Conservation (phyloP, 2,329 filamentous ascomycete species). For the Penicillium sp. region DNA sequence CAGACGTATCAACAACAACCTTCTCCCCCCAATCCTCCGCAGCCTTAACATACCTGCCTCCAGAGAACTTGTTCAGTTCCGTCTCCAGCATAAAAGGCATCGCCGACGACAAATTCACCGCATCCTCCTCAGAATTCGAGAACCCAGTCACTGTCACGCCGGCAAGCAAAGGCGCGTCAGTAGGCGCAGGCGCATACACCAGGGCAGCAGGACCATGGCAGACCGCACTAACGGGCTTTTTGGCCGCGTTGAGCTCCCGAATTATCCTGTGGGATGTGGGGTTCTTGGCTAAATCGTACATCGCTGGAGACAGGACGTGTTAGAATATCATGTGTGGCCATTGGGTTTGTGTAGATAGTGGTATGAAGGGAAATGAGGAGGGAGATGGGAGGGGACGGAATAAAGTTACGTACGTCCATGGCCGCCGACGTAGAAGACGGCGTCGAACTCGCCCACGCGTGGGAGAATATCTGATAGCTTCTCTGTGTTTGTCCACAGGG, state of each 20-base stretch:
- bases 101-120: conserved; percentile 37
- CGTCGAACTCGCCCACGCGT: conserved; percentile 61
- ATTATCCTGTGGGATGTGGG: conserved; percentile 46
- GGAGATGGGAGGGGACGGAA: too few species aligned
- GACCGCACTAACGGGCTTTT: conserved; percentile 52
- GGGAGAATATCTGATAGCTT: conserved; percentile 58
- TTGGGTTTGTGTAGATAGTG: too few species aligned
- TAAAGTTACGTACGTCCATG: conserved; percentile 51
- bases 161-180: conserved; percentile 44
- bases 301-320: conserved; percentile 31
- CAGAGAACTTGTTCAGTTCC: conserved; percentile 41
- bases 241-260: conserved; percentile 48
- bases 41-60: conserved; percentile 49
- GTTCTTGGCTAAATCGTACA: conserved; percentile 52
- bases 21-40: conserved; percentile 46
- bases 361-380: too few species aligned
- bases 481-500: conserved; percentile 63
- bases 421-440: conserved; percentile 60
- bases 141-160: conserved; percentile 49
- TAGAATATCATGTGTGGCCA: background rate
- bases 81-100: conserved; percentile 51
- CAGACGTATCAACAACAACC: conserved; percentile 39
- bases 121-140: conserved; percentile 50
- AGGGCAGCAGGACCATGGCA: conserved; percentile 51
- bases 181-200: conserved; percentile 44